Base-by-base conservation (phyloP, 1,284 basidiomycete species). In the Leccinum solheimii region DNA sequence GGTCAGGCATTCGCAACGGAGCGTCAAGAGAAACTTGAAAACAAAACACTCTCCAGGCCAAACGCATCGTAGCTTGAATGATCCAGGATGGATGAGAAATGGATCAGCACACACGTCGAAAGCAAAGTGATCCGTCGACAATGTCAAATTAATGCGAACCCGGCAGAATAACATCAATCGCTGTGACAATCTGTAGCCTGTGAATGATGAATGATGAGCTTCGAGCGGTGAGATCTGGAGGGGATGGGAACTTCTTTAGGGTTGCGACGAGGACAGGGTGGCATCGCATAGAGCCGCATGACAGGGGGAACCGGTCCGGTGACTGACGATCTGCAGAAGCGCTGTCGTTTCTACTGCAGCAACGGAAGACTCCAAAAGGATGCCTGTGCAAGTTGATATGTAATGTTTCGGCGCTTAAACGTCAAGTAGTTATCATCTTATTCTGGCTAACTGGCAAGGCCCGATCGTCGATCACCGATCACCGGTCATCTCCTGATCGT, bases 401-500 rank as follows among this genome's bases (percentile, higher is more conserved):
- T 43, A 43, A 9, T 43, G 4, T 48, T 7, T 21, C n/a, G n/a
- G n/a, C 9, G 40, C 40, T 40, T 45, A 45, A 13, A 8, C 7
- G 7, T 16, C 16, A 36, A 14, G 34, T 7, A 36, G 34, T 14
- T 6, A 36, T 13, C 43, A 45, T 45, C 16, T 45, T 21, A 45
- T 45, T 45, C 43, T 45, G 43, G 43, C 43, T 45, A 13, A 45
- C 38, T 43, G n/a, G n/a, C 19, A 45, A 45, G 10, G 19, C 19
- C 43, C 11, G 19, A 45, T 45, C 19, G 3, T 14, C 13, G 34
- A 13, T 34, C 34, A 43, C 40, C 43, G 43, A 5, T 45, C n/a
- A 48, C 21, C 45, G 45, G 19, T 48, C 19, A 50, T 27, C 9
- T 26, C 48, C 87, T 81, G 62, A 92, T 88, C 3, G 90, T 92